phyloP scores from a whole-genome alignment of 1,139 yeast species.

The Candida gigantensis region DNA sequence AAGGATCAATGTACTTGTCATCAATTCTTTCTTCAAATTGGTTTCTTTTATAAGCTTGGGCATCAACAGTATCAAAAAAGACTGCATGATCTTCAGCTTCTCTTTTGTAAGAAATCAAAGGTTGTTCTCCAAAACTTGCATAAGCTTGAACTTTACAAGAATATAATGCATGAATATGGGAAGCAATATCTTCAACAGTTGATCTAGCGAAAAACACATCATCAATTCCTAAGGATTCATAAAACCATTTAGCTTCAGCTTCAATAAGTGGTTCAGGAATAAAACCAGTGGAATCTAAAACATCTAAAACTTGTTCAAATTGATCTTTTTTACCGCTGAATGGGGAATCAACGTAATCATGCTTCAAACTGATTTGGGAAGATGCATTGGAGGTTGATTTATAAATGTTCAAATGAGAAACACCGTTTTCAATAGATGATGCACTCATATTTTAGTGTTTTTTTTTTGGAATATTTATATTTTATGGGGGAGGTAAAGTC shows the following conservation, averaged over 20 bases:
- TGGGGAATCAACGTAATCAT: slow-evolving; percentile 73
- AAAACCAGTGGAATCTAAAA: slow-evolving; percentile 79
- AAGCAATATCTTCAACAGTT: slow-evolving; percentile 74
- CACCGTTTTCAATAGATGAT: slow-evolving; percentile 13
- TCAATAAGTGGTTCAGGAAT: slow-evolving; percentile 88
- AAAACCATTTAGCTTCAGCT: slow-evolving; percentile 87
- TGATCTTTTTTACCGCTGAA: slow-evolving; percentile 84
- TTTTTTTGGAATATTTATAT: background rate
- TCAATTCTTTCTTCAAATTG: slow-evolving; percentile 72
- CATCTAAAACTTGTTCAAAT: slow-evolving; percentile 78
- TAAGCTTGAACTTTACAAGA: slow-evolving; percentile 92
- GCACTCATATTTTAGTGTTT: slow-evolving; percentile 6
- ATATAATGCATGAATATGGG: slow-evolving; percentile 83
- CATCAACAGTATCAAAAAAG: slow-evolving; percentile 72
- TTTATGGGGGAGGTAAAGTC: too few relatives aligned
- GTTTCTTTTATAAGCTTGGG: slow-evolving; percentile 34
- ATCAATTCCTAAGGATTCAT: slow-evolving; percentile 83
- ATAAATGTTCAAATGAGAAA: slow-evolving; percentile 13
- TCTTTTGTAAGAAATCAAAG: slow-evolving; percentile 71
- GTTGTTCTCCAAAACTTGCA: slow-evolving; percentile 35
- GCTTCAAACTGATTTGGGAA: slow-evolving; percentile 36
- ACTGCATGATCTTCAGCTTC: slow-evolving; percentile 88
- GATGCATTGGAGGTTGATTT: slow-evolving; percentile 29
- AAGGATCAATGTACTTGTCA: slow-evolving; percentile 70
- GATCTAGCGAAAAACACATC: slow-evolving; percentile 91